Evolutionary conservation across 2,329 filamentous ascomycete genomes (phyloP), one percentile per base, ranked within the genome.

Genomic region (Metarhizium rileyi): DNA sequence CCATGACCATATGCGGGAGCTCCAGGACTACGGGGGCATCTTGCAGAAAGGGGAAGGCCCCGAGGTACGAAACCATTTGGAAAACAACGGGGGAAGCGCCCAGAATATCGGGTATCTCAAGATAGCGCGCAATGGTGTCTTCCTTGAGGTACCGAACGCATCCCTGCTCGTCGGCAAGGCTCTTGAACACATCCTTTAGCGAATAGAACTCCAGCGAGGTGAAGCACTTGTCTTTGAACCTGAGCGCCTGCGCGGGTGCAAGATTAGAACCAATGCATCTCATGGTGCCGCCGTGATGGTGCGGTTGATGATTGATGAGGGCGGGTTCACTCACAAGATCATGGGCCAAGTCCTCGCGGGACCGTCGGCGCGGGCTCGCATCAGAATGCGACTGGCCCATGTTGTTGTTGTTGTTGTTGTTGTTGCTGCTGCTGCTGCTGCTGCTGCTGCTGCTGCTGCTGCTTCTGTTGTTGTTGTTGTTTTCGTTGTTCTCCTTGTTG

Each of bases 81-180:
- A 86, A 88, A 43, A 89, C 60, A 41, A 89, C 75, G 2, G 83
- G 76, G 4, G 83, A 84, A 7, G 78, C 83, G 46, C 74, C 76
- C 25, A 89, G 69, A 25, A 83, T 75, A 60, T 88, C 84, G 3
- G 86, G 86, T 20, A 90, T 75, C 65, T 86, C 83, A 42, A 90
- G 77, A 63, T 86, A 89, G 30, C 83, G 77, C 52, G 81, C 77
- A 55, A 89, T 69, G 10, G 84, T 87, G 47, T 84, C 78, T 61
- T 70, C 83, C 59, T 81, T 86, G 55, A 87, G 76, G 62, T 87
- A 86, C 47, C 72, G 73, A 44, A 87, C 68, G 41, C 73, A 70
- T 45, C 75, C 78, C 59, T 84, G 74, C 16, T 75, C 66, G 57
- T 88, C 84, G 55, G 85, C 82, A 20, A 89, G 79, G 50, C 74